Base-by-base conservation (phyloP, 2,329 filamentous ascomycete species). In the Sporothrix brasiliensis region DNA sequence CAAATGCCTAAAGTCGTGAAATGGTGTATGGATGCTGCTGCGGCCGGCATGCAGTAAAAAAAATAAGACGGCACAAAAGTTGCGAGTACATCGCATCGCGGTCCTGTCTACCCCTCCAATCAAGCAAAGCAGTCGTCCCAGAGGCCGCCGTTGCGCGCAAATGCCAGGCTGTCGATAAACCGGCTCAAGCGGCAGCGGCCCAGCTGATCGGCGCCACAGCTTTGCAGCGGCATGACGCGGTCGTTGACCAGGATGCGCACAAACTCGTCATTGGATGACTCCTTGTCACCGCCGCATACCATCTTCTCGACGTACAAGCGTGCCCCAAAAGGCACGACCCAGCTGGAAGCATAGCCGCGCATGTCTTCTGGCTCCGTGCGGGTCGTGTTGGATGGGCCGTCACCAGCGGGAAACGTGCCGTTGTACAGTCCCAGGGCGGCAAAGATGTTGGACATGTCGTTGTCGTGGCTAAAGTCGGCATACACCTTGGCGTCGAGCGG, bases 381-480 rank as follows among this genome's bases (percentile, higher is more conserved):
- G 7, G 81, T 82, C 3, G 81, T 82, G 30, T 83, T 84, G 2
- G 85, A 83, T 2, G 85, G 83, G n/a, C 60, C 50, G 27, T 34
- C 19, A 13, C 19, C 30, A 4, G 7, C 19, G 3, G 30, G 16
- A 10, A 27, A 30, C 6, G 16, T 24, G 34, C 63, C 61, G 74
- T 93, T 91, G 80, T 93, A 97, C 34, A 97, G 81, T 0, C 93
- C 92, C 73, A 97, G 77, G 0, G 93, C 92, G 5, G 88, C 88
- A 77, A 91, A 91, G 7, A 96, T 88, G 9, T 86, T 86, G 41
- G 87, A 88, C 88, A 97, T 93, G 77, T 91, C 89, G 78, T 96
- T 97, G 80, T 97, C 94, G 79, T 97, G 94, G 73, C 89, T 92
- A 77, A 97, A 97, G 79, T 97, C 94, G 0, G 92, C 93, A 76